A percentile compares a stretch with the other conserved stretches of the same genome.
Conservation (phyloP, 2,329 filamentous ascomycete species). For the Nigrospora sphaerica region DNA sequence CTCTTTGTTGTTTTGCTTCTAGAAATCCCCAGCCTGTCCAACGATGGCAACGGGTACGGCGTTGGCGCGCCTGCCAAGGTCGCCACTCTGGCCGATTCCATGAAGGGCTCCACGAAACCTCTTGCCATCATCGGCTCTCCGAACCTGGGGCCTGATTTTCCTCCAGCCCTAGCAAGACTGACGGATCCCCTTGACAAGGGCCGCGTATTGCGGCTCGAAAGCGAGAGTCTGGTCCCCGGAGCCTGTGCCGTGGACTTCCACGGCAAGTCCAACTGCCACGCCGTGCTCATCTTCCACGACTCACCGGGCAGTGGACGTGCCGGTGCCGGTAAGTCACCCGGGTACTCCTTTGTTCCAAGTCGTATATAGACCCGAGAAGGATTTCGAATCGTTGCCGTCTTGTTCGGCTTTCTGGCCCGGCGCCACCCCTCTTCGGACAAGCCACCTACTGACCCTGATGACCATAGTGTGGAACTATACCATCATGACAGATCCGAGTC, state of each 20-base stretch:
- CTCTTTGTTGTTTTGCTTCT: conserved; percentile 14
- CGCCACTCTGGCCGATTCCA: conserved; percentile 11
- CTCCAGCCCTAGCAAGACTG: conserved; percentile 13
- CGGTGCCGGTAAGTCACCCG: conserved; percentile 4
- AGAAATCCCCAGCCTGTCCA: conserved; percentile 16
- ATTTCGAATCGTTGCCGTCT: too few relatives aligned
- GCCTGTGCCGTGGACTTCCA: conserved; percentile 23
- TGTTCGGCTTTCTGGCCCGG: too few relatives aligned
- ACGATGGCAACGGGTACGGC: conserved; percentile 12
- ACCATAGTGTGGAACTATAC: conserved; percentile 62
- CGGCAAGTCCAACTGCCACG: conserved; percentile 66
- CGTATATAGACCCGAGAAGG: too few relatives aligned
- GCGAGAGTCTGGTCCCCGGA: conserved; percentile 8
- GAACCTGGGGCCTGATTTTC: conserved; percentile 14
- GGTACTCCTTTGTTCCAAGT: too few relatives aligned
- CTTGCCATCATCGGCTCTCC: conserved; percentile 13
- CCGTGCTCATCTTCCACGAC: conserved; percentile 63
- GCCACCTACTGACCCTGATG: too few relatives aligned
- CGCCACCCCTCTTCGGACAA: too few relatives aligned
- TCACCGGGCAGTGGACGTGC: conserved; percentile 53
- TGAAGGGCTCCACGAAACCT: conserved; percentile 10
- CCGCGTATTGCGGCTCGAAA: conserved; percentile 9
- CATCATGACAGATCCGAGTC: conserved; percentile 54
- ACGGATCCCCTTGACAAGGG: conserved; percentile 10
- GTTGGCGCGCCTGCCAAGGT: conserved; percentile 9